Evolutionary conservation across 345 rosid genomes (phyloP), one percentile per base, ranked within the genome.

Genomic region (Brassica incana): DNA sequence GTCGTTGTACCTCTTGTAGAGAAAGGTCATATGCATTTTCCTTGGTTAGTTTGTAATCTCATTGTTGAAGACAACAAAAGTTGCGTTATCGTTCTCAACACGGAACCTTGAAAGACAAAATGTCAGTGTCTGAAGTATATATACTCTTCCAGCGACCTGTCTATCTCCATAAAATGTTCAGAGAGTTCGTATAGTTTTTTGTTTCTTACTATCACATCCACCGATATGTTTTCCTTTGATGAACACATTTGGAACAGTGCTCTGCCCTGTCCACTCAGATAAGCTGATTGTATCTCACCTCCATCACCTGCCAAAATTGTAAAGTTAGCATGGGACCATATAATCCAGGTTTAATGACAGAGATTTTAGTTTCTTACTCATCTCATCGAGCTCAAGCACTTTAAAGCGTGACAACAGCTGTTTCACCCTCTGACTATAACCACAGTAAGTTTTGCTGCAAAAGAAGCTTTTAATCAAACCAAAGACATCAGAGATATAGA

Each of bases 371-470:
- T 7, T 79, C 15, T 73, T 78, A 67, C 18, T 16, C 18, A 16
- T 79, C 15, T 73, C 82, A 67, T 79, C 64, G 32, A 79, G 82
- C 78, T 79, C 82, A 48, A 79, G 8, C 27, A 73, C 78, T 79
- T 79, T 68, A 60, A 72, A 73, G 12, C 9, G 67, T 74, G 79
- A n/a, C n/a, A n/a, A n/a, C n/a, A n/a, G n/a, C n/a, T n/a, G n/a
- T n/a, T n/a, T n/a, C n/a, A n/a, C n/a, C n/a, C n/a, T n/a, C n/a
- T n/a, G n/a, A 78, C 92, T 87, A 77, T 83, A 90, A 29, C 88
- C 86, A 67, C 93, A 87, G 63, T 87, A 84, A 43, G 90, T 89
- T 84, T 92, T 90, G 75, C 97, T 92, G 93, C 77, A 65, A 33
- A 20, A 67, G 32, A 29, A 60, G 27, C 76, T 29, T 29, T 29